Percentiles rank a stretch among this genome's conserved stretches.
phyloP scores from a whole-genome alignment of 177 flowering plant genomes.

The Telopea speciosissima region DNA sequence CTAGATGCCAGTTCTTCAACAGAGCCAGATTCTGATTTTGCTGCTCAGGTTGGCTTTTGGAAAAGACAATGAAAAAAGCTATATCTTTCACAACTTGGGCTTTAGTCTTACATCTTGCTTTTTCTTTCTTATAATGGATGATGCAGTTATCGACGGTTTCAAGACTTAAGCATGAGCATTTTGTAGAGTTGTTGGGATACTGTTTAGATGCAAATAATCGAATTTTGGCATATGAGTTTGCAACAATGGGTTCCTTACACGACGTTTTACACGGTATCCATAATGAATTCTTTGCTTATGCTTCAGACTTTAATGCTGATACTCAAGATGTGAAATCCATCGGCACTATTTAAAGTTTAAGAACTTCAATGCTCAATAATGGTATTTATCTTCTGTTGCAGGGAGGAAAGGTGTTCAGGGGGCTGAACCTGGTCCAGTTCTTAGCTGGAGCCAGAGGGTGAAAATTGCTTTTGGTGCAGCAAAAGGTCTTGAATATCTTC shows the following conservation, averaged over 20 bases:
- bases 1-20: conserved; percentile 26
- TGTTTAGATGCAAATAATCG: conserved; percentile 32
- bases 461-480: conserved; percentile 37
- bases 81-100: no score
- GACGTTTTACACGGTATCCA: conserved; percentile 33
- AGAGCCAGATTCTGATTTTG: conserved; percentile 28
- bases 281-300: neutral
- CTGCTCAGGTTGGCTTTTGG: conserved; percentile 21
- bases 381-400: conserved; percentile 7
- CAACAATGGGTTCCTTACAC: conserved; percentile 34
- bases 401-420: conserved; percentile 43
- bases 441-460: conserved; percentile 34
- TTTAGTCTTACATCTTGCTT: neutral
- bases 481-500: conserved; percentile 37
- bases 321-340: neutral
- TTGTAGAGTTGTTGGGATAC: conserved; percentile 35
- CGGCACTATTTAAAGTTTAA: neutral
- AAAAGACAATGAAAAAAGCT: no score
- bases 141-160: conserved; percentile 33
- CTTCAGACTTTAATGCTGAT: neutral
- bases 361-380: neutral
- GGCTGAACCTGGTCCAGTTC: conserved; percentile 37
- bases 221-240: conserved; percentile 34
- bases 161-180: conserved; percentile 31
- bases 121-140: neutral